Conservation (phyloP, 148 eudicot species). For the Salicornia ramosissima region DNA sequence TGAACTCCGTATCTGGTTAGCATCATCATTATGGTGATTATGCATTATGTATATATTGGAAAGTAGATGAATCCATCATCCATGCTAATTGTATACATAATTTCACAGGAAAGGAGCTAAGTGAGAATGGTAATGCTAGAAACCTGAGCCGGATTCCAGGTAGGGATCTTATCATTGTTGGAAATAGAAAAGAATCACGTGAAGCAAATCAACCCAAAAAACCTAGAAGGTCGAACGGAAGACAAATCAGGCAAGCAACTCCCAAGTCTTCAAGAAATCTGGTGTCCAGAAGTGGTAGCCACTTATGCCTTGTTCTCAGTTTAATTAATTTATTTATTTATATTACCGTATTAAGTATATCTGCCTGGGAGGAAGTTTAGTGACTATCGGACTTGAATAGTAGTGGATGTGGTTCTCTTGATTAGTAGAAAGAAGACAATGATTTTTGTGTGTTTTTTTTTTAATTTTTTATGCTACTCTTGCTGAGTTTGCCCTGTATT, state of each 20-base stretch:
- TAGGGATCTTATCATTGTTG: background rate
- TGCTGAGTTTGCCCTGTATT: background rate
- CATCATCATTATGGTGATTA: background rate
- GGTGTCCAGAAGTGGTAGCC: constrained; percentile 7
- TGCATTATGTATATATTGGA: background rate
- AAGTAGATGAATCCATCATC: background rate
- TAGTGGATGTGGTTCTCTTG: background rate
- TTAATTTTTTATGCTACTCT: no score
- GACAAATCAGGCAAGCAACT: background rate
- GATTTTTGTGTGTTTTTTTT: background rate
- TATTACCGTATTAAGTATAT: no score
- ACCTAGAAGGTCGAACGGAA: constrained; percentile 10
- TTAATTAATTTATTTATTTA: background rate
- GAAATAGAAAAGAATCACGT: background rate
- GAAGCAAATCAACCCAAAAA: constrained; percentile 2
- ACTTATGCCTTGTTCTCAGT: background rate
- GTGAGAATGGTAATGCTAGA: background rate
- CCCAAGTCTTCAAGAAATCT: constrained; percentile 7
- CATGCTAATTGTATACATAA: background rate
- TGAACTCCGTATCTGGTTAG: background rate
- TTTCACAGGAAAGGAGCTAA: constrained; percentile 8
- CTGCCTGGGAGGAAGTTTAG: no score
- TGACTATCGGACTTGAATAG: background rate
- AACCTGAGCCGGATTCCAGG: background rate
- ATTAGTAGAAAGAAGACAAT: background rate